Percentiles rank a stretch among this genome's conserved stretches.
Evolutionary conservation across 768 basidiomycete genomes (phyloP).

Genomic region (Podaxis carcinomalis): DNA sequence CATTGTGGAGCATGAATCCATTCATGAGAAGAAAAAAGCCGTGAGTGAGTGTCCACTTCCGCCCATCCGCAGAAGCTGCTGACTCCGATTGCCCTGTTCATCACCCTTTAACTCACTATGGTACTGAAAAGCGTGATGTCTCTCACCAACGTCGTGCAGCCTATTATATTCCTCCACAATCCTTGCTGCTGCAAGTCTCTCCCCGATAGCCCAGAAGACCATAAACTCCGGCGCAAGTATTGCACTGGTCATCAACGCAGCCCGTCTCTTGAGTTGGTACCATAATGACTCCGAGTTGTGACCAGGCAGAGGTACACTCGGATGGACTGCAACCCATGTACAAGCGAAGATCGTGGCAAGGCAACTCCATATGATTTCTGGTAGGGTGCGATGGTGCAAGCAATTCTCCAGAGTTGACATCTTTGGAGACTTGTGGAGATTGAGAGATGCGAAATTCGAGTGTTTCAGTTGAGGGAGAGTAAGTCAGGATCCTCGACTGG

Average conservation of each 20-base stretch:
- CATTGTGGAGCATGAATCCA: slow-evolving; percentile 10
- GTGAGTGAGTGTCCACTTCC: slow-evolving; percentile 13
- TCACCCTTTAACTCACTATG: neutral
- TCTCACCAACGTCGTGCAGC: neutral
- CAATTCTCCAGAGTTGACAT: neutral
- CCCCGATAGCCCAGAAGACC: neutral
- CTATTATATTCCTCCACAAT: neutral
- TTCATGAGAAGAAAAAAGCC: slow-evolving; percentile 12
- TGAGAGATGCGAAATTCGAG: neutral
- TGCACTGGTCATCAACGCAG: neutral
- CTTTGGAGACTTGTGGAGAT: neutral
- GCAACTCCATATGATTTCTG: slow-evolving; percentile 16
- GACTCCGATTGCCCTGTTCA: neutral
- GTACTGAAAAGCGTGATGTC: neutral
- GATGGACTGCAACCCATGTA: slow-evolving; percentile 19
- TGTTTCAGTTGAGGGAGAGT: neutral
- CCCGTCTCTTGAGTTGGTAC: neutral
- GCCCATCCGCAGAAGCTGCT: neutral
- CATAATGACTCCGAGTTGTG: neutral
- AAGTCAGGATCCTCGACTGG: no score
- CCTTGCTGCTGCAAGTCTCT: neutral
- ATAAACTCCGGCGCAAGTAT: neutral
- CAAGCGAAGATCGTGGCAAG: slow-evolving; percentile 17
- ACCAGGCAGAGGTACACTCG: slow-evolving; percentile 9
- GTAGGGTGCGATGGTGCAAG: neutral